Evolutionary conservation across 208 protist species (phyloP), one percentile per base, ranked within the genome.

Genomic region (Trypanosomatidae sp.): DNA sequence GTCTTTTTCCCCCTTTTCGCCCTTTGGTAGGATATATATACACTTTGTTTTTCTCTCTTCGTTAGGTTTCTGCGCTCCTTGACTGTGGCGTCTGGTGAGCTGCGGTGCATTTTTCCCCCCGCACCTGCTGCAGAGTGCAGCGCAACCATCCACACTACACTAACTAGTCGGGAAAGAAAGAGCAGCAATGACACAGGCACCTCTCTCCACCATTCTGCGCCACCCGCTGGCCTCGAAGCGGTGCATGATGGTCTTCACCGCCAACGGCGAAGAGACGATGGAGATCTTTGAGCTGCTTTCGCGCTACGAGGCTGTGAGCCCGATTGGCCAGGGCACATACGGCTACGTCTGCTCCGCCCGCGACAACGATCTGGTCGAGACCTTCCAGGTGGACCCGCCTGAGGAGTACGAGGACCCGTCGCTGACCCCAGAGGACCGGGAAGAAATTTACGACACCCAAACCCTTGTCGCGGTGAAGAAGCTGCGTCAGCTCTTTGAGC

Each of bases 401-500:
- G 72, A 70, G 46, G 86, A 90, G 79, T 91, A 86, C 76, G 49
- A 81, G 56, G 78, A 90, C 59, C 28, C 62, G 1, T 69, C 68
- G 10, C 77, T 89, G 15, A 72, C 74, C 6, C 53, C 46, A 0
- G 85, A 93, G 59, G 91, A 96, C 49, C 55, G 67, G 22, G 76
- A 81, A 22, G 88, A 89, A 19, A 71, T 96, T 7, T 87, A 91
- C 69, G 84, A 94, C 46, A 69, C 30, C 60, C 43, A 69, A 74
- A 93, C 89, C 39, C 83, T 87, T 33, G 89, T 96, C 33, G 91
- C 91, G 0, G 69, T 96, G 17, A 96, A 96, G 77, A 96, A 96
- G 71, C 76, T 93, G 33, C 69, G 71, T 13, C 74, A 91, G 17
- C 78, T 96, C 19, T 96, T 96, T 66, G 87, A 93, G 69, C 59